These are phyloP conservation scores for Tricholoma sp. DNA, from an alignment of 768 basidiomycete genomes.

Conservation along the genomic window DNA sequence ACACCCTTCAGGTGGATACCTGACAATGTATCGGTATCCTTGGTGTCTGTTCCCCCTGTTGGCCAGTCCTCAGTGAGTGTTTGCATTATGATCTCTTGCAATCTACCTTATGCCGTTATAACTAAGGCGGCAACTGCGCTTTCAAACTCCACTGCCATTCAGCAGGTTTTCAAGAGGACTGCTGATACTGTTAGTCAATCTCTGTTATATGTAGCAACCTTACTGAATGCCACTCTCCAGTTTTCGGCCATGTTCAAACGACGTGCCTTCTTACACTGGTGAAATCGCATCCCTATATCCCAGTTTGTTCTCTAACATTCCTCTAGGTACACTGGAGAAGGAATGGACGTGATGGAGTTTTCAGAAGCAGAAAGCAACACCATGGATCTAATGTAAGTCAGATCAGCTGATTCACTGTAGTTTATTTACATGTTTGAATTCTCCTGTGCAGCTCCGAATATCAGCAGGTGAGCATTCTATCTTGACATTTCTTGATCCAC, in stretches of 20 bases:
- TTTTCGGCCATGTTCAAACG: conserved; percentile 81
- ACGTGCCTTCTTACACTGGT: conserved; percentile 84
- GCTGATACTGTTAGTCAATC: conserved; percentile 44
- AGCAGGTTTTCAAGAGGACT: conserved; percentile 80
- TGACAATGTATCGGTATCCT: conserved; percentile 81
- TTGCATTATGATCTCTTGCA: background rate
- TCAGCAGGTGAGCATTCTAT: conserved; percentile 54
- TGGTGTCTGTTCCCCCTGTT: conserved; percentile 80
- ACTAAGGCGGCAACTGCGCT: conserved; percentile 63
- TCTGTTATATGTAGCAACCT: background rate
- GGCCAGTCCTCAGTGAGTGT: conserved; percentile 61
- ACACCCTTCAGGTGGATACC: conserved; percentile 69
- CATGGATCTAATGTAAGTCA: conserved; percentile 71
- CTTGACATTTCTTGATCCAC: background rate
- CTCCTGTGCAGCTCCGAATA: conserved; percentile 67
- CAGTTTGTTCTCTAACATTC: background rate
- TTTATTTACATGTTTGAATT: background rate
- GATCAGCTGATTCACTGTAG: background rate
- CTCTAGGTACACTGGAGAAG: conserved; percentile 77
- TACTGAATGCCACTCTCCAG: conserved; percentile 27
- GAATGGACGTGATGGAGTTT: conserved; percentile 87
- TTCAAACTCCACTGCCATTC: conserved; percentile 77
- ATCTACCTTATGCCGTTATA: conserved; percentile 7
- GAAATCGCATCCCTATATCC: background rate
- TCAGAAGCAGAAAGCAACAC: conserved; percentile 84